These are phyloP conservation scores for Pseudofabraea citricarpa DNA, from an alignment of 2,329 filamentous ascomycete species.

Conservation along the genomic window DNA sequence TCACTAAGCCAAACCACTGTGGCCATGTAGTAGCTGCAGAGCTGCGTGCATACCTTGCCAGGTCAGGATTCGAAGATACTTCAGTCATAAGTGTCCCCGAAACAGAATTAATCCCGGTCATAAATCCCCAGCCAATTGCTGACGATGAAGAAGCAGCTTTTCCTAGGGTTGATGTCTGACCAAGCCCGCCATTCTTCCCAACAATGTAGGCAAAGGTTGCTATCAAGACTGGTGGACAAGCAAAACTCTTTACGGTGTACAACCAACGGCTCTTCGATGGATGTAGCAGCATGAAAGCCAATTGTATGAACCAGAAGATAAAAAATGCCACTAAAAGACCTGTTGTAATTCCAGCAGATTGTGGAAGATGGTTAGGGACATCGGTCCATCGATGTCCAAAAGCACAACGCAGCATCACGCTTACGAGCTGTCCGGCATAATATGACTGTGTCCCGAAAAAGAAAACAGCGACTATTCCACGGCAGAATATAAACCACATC, in stretches of 20 bases:
- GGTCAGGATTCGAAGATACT: slow-evolving; percentile 34
- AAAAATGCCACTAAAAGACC: slow-evolving; percentile 46
- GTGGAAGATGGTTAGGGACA: slow-evolving; percentile 43
- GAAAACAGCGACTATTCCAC: slow-evolving; percentile 37
- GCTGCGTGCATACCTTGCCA: slow-evolving; percentile 32
- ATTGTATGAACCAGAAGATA: slow-evolving; percentile 46
- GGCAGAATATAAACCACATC: slow-evolving; percentile 29
- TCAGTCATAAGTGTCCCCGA: slow-evolving; percentile 27
- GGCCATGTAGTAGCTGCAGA: slow-evolving; percentile 1
- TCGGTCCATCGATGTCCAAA: slow-evolving; percentile 33
- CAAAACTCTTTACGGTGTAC: slow-evolving; percentile 41
- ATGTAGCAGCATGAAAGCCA: slow-evolving; percentile 28
- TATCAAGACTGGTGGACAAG: slow-evolving; percentile 53
- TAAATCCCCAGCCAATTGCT: slow-evolving; percentile 22
- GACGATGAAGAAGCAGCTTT: neutral
- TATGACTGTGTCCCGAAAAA: slow-evolving; percentile 61
- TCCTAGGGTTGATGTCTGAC: neutral
- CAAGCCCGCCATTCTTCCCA: slow-evolving; percentile 42
- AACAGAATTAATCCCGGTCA: slow-evolving; percentile 29
- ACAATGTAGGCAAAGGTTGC: slow-evolving; percentile 58
- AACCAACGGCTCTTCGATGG: slow-evolving; percentile 35
- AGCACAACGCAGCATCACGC: slow-evolving; percentile 34
- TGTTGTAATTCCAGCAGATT: slow-evolving; percentile 41
- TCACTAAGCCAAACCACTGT: slow-evolving; percentile 2
- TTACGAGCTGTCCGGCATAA: slow-evolving; percentile 47